Conservation (phyloP, 139 green algal genomes). For the Edaphochlamys debaryana region DNA sequence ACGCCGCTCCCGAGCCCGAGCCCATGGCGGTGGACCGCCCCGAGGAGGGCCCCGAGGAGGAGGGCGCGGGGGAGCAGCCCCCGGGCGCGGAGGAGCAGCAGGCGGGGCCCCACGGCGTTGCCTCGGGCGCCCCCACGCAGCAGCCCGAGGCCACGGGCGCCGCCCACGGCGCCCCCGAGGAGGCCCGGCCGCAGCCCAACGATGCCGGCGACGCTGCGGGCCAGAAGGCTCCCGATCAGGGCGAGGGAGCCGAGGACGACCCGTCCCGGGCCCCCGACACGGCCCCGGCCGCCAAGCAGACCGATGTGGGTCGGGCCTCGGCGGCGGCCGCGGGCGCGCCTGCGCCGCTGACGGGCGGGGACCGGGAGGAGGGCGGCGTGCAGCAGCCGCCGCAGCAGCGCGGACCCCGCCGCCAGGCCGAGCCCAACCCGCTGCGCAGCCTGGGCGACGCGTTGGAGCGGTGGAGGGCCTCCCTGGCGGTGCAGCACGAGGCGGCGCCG, state of each 20-base stretch:
- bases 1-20: no score
- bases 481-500: conserved; percentile 68
- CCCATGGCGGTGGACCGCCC: conserved; percentile 26
- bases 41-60: conserved; percentile 12
- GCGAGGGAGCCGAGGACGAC: conserved; percentile 38
- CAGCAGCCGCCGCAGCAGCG: conserved; percentile 41
- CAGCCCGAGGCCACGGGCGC: conserved; percentile 2
- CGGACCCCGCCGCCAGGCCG: conserved; percentile 38
- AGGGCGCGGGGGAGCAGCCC: conserved; percentile 30
- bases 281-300: conserved; percentile 40
- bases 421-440: conserved; percentile 80
- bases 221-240: neutral
- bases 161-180: conserved; percentile 34
- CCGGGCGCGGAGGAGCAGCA: conserved; percentile 48
- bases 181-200: conserved; percentile 40
- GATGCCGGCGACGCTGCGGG: conserved; percentile 22
- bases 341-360: conserved; percentile 34
- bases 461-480: conserved; percentile 76
- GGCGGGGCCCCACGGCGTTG: conserved; percentile 66
- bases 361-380: conserved; percentile 22
- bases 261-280: conserved; percentile 18
- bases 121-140: conserved; percentile 50
- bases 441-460: conserved; percentile 81
- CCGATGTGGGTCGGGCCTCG: conserved; percentile 38
- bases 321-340: conserved; percentile 20